Conservation (phyloP, 495 filamentous ascomycete species). For the Margaritispora aquatica region DNA sequence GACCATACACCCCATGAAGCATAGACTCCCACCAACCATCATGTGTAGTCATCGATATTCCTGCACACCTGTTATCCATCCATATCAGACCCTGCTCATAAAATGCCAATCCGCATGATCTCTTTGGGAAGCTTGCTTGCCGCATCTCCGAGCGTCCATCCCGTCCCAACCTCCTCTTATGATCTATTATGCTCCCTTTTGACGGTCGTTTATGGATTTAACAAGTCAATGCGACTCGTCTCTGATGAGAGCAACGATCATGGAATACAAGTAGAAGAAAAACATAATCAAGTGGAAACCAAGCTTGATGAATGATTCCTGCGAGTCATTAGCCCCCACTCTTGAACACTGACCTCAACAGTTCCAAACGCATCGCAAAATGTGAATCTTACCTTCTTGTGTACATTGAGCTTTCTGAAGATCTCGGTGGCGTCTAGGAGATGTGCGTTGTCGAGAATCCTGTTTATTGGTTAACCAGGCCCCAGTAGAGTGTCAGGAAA, state of each 20-base stretch:
- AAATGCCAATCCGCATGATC: neutral
- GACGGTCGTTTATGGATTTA: slow-evolving; percentile 13
- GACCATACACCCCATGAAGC: slow-evolving; percentile 9
- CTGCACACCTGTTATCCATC: slow-evolving; percentile 16
- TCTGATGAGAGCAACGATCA: slow-evolving; percentile 93
- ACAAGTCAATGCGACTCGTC: slow-evolving; percentile 75
- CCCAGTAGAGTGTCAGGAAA: neutral
- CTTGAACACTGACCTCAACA: neutral
- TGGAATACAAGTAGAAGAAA: slow-evolving; percentile 99
- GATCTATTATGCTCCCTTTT: slow-evolving; percentile 14
- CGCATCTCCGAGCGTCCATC: no score
- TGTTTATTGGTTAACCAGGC: slow-evolving; percentile 34
- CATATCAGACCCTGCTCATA: slow-evolving; percentile 3
- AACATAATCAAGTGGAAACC: slow-evolving; percentile 99
- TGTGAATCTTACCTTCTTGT: slow-evolving; percentile 77
- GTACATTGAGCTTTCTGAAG: slow-evolving; percentile 96
- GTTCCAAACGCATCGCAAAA: neutral
- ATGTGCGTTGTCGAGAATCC: slow-evolving; percentile 95
- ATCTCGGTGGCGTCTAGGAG: slow-evolving; percentile 98
- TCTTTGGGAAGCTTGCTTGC: no score
- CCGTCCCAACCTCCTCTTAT: no score
- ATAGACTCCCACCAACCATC: slow-evolving; percentile 10
- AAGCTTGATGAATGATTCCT: slow-evolving; percentile 99
- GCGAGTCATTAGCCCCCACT: slow-evolving; percentile 6
- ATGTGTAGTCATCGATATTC: slow-evolving; percentile 16